Evolutionary conservation across 2,329 filamentous ascomycete species (phyloP).

Genomic region (Aspergillus transmontanensis): DNA sequence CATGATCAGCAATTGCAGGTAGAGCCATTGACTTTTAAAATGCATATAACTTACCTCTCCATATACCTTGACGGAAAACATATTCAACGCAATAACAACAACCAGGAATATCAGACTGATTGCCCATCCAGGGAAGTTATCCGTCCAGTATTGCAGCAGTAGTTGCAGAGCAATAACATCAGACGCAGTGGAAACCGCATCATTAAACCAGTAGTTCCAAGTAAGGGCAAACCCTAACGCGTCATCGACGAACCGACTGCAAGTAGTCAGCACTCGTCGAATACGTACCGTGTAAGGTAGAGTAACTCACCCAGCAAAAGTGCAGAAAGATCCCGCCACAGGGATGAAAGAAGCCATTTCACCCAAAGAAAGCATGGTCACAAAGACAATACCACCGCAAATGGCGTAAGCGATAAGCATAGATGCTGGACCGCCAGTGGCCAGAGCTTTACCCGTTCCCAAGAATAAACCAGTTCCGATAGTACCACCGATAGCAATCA

Average conservation of each 20-base stretch:
- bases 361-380: conserved; percentile 61
- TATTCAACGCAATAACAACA: conserved; percentile 55
- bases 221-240: conserved; percentile 48
- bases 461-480: conserved; percentile 62
- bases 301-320: conserved; percentile 52
- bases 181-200: conserved; percentile 62
- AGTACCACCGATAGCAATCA: conserved; percentile 60
- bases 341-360: conserved; percentile 64
- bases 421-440: conserved; percentile 62
- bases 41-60: conserved; percentile 48
- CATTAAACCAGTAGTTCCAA: conserved; percentile 64
- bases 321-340: conserved; percentile 58
- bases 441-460: conserved; percentile 62
- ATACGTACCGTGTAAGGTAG: background rate
- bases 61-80: conserved; percentile 57
- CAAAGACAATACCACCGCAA: conserved; percentile 59
- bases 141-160: conserved; percentile 63
- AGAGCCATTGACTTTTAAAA: background rate
- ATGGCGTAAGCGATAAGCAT: conserved; percentile 61
- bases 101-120: conserved; percentile 64
- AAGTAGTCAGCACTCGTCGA: background rate
- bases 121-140: conserved; percentile 65
- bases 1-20: conserved; percentile 1
- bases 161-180: conserved; percentile 64
- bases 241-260: conserved; percentile 48